Evolutionary conservation across 23 red algal genomes (phyloP).

Genomic region (Cyanidioschyzon merolae): DNA sequence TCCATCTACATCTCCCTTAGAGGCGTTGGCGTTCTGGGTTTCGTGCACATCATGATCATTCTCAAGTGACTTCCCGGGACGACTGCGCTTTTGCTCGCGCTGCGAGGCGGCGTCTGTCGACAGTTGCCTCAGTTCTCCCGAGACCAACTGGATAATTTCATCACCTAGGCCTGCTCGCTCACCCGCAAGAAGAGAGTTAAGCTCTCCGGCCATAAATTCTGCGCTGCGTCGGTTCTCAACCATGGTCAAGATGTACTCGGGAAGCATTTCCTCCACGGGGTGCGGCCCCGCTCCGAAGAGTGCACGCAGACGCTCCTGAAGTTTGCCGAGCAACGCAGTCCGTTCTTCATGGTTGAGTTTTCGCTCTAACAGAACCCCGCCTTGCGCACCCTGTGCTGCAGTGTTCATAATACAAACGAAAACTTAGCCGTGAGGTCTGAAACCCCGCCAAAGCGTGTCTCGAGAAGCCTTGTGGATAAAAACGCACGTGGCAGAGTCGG

Average conservation of each 20-base stretch:
- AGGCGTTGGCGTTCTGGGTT: no score
- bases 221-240: not conserved
- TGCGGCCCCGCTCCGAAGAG: not conserved
- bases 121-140: not conserved
- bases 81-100: no score
- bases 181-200: not conserved
- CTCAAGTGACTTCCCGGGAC: no score
- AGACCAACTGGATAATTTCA: not conserved
- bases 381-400: no score
- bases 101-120: no score
- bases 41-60: no score
- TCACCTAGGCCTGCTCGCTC: not conserved
- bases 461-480: no score
- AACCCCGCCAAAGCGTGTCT: no score
- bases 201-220: not conserved
- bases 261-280: slow-evolving; percentile 12
- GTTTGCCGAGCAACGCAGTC: not conserved
- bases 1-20: no score
- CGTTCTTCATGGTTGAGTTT: not conserved
- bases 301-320: not conserved
- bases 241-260: slow-evolving; percentile 2
- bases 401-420: no score
- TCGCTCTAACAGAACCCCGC: not conserved
- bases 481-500: no score
- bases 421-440: no score